Percentiles rank a stretch among this genome's conserved stretches.
Conservation (phyloP, 1,139 yeast genomes). For the Pneumocystis murina region DNA sequence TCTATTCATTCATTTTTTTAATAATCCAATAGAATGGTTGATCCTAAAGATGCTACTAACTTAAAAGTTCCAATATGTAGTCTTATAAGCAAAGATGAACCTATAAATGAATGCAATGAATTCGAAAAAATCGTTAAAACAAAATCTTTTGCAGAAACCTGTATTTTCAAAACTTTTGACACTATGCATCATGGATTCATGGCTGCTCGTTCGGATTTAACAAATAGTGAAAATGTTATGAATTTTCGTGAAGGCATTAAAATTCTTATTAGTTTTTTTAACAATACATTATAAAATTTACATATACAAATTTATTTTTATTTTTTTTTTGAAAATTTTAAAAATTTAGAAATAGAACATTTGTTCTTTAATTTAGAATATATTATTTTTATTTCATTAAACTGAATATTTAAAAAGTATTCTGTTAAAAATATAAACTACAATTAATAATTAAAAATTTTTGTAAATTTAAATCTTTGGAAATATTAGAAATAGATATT, state of each 20-base stretch:
- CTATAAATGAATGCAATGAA: neutral
- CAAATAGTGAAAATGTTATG: neutral
- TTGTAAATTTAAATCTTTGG: too few species aligned
- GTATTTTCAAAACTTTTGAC: neutral
- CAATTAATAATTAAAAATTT: too few species aligned
- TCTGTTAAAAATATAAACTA: too few species aligned
- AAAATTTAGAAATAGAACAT: neutral
- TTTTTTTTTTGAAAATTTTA: neutral
- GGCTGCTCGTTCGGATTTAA: slow-evolving; percentile 2
- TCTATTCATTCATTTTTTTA: neutral
- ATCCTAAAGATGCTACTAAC: neutral
- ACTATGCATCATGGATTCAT: slow-evolving; percentile 3
- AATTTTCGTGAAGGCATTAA: neutral
- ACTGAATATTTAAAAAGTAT: too few species aligned
- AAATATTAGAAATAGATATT: too few species aligned
- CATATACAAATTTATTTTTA: neutral
- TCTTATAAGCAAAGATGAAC: neutral
- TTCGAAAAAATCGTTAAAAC: neutral
- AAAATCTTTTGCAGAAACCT: neutral
- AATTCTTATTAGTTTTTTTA: neutral
- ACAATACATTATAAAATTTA: neutral
- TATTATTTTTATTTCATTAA: neutral
- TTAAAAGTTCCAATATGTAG: neutral
- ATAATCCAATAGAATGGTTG: neutral
- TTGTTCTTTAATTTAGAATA: neutral